Base-by-base conservation (phyloP, 2,329 filamentous ascomycete species). In the Aspergillus viridinutans region DNA sequence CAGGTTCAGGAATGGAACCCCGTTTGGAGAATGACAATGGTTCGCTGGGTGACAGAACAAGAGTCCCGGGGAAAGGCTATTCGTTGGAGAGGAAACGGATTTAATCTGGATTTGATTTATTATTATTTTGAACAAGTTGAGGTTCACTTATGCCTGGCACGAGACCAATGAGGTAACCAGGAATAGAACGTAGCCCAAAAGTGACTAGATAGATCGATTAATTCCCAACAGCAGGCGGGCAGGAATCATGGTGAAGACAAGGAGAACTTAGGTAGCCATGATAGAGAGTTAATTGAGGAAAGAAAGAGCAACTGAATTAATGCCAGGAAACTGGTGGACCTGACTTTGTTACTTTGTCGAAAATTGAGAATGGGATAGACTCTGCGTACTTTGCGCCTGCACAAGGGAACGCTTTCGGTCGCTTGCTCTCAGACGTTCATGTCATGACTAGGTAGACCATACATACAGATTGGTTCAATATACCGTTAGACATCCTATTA, bases 11-110 rank as follows among this genome's bases (percentile, higher is more conserved):
- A 54, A 47, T 25, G 40, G 40, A 55, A 49, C 26, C 35, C 55
- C 50, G 54, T 47, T 58, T 57, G 59, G 58, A 57, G 56, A 59
- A 61, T 56, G 57, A 58, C 49, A 40, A 14, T 17, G 43, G 43
- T 47, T 47, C 43, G 21, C 43, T 47, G 43, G 43, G 21, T 25
- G 35, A 42, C 47, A 28, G 17, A 29, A 43, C 47, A 42, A 32
- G 5, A 32, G 48, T 25, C 3, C 45, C 49, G 25, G 35, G 14
- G 20, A 35, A 43, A 49, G 12, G 29, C 50, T 25, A 35, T 53
- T 40, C 29, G 53, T 26, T 29, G 21, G 53, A 53, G 28, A 40
- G 38, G 47, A 49, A 55, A 23, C n/a, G 38, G 42, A 20, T 45
- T 12, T 14, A 23, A 47, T n/a, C 43, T 26, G 4, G 23, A 26